Conservation (phyloP, 352 stramenopile genomes). For the Phytopythium kandeliae region DNA sequence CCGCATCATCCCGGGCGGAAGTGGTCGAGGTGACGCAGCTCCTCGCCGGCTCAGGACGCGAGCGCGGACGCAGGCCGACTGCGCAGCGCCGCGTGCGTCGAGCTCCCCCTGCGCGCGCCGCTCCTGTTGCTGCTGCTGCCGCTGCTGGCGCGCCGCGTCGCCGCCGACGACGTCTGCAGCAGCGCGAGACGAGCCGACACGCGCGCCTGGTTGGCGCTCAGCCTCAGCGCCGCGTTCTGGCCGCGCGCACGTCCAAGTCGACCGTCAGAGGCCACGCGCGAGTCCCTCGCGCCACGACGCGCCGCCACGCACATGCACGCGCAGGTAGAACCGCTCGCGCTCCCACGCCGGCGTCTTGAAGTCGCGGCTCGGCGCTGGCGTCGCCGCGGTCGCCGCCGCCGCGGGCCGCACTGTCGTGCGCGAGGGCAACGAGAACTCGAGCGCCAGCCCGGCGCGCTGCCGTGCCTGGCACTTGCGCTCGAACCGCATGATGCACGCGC, state of each 20-base stretch:
- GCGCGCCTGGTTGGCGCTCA: conserved; percentile 15
- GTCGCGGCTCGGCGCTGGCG: too few relatives aligned
- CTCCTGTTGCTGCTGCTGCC: background rate
- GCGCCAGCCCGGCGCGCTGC: conserved; percentile 19
- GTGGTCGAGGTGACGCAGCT: too few relatives aligned
- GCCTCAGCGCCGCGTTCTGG: conserved; percentile 28
- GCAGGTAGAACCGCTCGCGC: conserved; percentile 40
- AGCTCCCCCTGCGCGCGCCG: background rate
- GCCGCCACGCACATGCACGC: conserved; percentile 30
- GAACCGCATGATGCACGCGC: conserved; percentile 42
- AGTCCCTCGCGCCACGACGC: background rate
- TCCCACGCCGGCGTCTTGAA: conserved; percentile 39
- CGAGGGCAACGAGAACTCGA: conserved; percentile 39
- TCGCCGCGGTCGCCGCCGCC: conserved; percentile 9
- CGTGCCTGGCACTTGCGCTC: conserved; percentile 38
- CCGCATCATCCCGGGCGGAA: too few relatives aligned
- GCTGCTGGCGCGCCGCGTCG: background rate
- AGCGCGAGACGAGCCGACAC: conserved; percentile 1
- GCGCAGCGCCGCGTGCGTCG: background rate
- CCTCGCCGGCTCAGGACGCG: too few relatives aligned
- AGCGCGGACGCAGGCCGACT: too few relatives aligned
- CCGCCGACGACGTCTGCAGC: background rate
- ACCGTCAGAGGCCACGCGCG: background rate
- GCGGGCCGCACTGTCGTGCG: conserved; percentile 9
- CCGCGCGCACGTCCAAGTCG: background rate